phyloP scores from a whole-genome alignment of 352 stramenopile genomes.

The Phytophthora pistaciae region DNA sequence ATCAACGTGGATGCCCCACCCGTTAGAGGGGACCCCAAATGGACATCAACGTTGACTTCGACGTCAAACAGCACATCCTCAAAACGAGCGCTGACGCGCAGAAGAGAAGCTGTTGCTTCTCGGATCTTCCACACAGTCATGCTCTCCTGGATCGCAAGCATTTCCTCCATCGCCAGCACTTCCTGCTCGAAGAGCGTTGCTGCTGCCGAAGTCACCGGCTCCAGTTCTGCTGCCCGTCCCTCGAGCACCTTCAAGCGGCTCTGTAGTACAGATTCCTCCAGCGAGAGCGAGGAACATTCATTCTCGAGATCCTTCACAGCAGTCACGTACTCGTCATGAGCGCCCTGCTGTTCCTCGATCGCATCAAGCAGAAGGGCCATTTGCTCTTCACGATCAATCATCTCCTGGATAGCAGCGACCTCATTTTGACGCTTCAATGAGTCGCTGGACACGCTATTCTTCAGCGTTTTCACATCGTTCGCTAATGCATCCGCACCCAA shows the following conservation, averaged over 20 bases:
- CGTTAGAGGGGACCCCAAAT: slow-evolving; percentile 24
- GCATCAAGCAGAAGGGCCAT: slow-evolving; percentile 75
- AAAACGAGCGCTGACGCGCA: slow-evolving; percentile 54
- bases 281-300: slow-evolving; percentile 64
- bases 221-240: slow-evolving; percentile 53
- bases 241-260: slow-evolving; percentile 72
- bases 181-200: slow-evolving; percentile 42
- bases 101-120: slow-evolving; percentile 52
- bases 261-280: slow-evolving; percentile 74
- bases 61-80: slow-evolving; percentile 62
- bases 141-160: slow-evolving; percentile 63
- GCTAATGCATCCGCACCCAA: slow-evolving; percentile 45
- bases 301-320: slow-evolving; percentile 67
- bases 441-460: slow-evolving; percentile 46
- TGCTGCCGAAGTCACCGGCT: slow-evolving; percentile 45
- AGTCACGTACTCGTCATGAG: slow-evolving; percentile 67
- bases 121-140: slow-evolving; percentile 58
- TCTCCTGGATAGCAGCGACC: slow-evolving; percentile 62
- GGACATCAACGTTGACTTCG: slow-evolving; percentile 51
- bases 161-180: slow-evolving; percentile 57
- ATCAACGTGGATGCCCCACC: slow-evolving; percentile 30
- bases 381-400: slow-evolving; percentile 79
- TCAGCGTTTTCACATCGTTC: slow-evolving; percentile 56
- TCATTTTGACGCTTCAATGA: slow-evolving; percentile 60
- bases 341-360: slow-evolving; percentile 81